Base-by-base conservation (phyloP, 2,329 filamentous ascomycete species). In the Diaporthe australafricana region DNA sequence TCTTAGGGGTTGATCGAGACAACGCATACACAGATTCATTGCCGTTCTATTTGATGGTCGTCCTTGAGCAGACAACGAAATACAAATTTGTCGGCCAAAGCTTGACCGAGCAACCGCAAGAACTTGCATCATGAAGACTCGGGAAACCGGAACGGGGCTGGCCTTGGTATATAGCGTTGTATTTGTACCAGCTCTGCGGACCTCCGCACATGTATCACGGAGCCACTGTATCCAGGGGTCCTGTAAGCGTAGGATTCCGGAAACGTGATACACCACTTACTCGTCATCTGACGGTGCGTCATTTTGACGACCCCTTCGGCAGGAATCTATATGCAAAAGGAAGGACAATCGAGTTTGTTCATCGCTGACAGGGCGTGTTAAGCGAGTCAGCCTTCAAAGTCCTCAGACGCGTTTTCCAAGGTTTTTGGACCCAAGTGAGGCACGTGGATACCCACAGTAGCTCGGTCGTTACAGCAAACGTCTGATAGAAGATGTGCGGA, bases 361-460 rank as follows among this genome's bases (percentile, higher is more conserved):
- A 27, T 20, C 20, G 14, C 27, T 14, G 27, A 32, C 57, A 30
- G 27, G 57, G 57, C n/a, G 25, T 2, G 8, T 4, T 40, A 22
- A 11, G 27, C 42, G 57, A 63, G 42, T 63, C 57, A 63, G 57
- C 42, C 27, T 35, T 35, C 57, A 48, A n/a, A 35, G 22, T 22
- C 57, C 40, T 32, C 57, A 47, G 27, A 63, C 57, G 20, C 27
- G 9, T 47, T 8, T 48, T 48, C 42, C 57, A 35, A 48, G 57
- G 35, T 63, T 48, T 48, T 11, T 25, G 20, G 42, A 16, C 12
- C 12, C n/a, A 63, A 27, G 27, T 48, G 27, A 48, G 27, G 57
- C 57, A 48, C 27, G 27, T 63, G 42, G 57, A 35, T 27, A n/a
- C 27, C 40, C 25, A 32, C 25, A 63, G n/a, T 25, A 47, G 25